Evolutionary conservation across 352 stramenopile genomes (phyloP), one percentile per base, ranked within the genome.

Genomic region (Pythium phragmiticola): DNA sequence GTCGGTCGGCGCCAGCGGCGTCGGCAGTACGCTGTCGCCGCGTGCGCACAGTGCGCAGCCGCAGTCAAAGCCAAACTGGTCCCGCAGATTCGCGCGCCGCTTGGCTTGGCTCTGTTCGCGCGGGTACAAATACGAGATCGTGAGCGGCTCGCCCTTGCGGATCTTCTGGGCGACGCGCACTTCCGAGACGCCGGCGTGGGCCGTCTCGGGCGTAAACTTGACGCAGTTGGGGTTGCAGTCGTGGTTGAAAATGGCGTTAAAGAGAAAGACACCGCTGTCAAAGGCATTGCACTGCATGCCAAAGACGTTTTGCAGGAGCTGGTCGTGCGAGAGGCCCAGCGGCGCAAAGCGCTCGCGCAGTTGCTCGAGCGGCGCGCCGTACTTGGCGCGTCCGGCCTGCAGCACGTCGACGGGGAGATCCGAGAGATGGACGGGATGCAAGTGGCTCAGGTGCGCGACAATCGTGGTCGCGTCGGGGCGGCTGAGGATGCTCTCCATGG

Each of bases 221-320:
- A 98, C 84, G 68, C 94, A 98, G 61, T 98, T 98, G 34, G 94
- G 92, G 72, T 97, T 90, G 71, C 89, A 96, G 42, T 90, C 80
- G 72, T 98, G 94, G 77, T 98, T 98, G 66, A 98, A 94, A 76
- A 98, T 98, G 21, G 89, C 90, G 58, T 94, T 95, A 69, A 97
- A 94, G 17, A 97, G 72, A 65, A 98, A 98, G 26, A 98, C 73
- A 34, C 94, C 94, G 33, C 89, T 97, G 66, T 96, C 88, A 39
- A 98, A 97, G 1, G 90, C 92, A 60, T 98, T 98, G 77, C 96
- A 98, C 66, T 97, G 87, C 73, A 98, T 84, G 7, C 81, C 86
- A 39, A 98, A 77, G 30, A 98, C 76, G 42, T 94, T 81, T 52
- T 97, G 87, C 61, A 97, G 72, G 49, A 98, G 80, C 63, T 92